A percentile compares a stretch with the other conserved stretches of the same genome.
Conservation (phyloP, 805 yeast species). For the Zygoascus flipseniorum region DNA sequence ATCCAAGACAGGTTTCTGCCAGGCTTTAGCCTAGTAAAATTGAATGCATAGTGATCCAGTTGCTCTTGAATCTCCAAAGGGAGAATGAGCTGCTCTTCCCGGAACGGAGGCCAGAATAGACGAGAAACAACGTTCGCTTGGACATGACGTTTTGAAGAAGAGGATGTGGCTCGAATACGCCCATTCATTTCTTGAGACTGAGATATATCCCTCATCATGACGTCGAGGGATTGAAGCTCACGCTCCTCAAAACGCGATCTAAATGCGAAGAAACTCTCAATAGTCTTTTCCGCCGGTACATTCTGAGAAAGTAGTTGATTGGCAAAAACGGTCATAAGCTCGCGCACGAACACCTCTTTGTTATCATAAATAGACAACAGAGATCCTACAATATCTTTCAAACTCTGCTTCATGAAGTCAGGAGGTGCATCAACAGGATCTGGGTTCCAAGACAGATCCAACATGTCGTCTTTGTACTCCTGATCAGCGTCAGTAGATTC, state of each 20-base stretch:
- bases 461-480: constrained; percentile 31
- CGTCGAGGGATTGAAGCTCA: constrained; percentile 62
- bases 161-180: constrained; percentile 25
- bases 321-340: constrained; percentile 55
- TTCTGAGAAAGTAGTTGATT: constrained; percentile 38
- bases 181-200: constrained; percentile 44
- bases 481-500: constrained; percentile 11
- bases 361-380: constrained; percentile 65
- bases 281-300: constrained; percentile 20
- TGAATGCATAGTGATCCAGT: constrained; percentile 33
- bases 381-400: constrained; percentile 60
- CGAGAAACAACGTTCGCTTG: constrained; percentile 64
- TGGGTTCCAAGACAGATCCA: constrained; percentile 62
- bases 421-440: constrained; percentile 89
- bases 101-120: constrained; percentile 69
- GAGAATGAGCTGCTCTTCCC: constrained; percentile 36
- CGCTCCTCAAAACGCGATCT: constrained; percentile 58
- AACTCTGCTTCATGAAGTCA: constrained; percentile 55
- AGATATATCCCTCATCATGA: constrained; percentile 70
- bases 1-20: constrained; percentile 54
- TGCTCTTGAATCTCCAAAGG: constrained; percentile 39
- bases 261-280: constrained; percentile 36
- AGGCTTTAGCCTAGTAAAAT: constrained; percentile 38
- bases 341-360: constrained; percentile 56
- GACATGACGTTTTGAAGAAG: constrained; percentile 18